Conservation (phyloP, 139 green algal genomes). For the Tetraselmis striata region DNA sequence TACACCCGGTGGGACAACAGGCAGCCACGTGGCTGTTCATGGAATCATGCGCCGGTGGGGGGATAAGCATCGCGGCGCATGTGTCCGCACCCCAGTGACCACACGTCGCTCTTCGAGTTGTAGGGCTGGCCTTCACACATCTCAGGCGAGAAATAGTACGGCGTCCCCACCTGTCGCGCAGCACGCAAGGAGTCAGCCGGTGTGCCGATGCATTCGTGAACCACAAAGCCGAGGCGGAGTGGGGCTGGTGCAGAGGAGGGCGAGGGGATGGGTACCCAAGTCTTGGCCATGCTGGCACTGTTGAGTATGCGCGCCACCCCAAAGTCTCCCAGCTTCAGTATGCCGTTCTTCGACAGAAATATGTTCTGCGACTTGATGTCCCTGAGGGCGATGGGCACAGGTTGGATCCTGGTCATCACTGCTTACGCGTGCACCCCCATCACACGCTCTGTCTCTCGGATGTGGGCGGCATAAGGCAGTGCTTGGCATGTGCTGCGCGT, state of each 20-base stretch:
- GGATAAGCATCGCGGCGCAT: too few relatives aligned
- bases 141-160: conserved; percentile 22
- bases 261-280: background rate
- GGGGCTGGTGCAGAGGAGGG: too few relatives aligned
- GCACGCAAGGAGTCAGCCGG: background rate
- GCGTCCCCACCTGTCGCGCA: conserved; percentile 26
- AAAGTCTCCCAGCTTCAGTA: conserved; percentile 63
- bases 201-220: too few relatives aligned
- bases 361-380: conserved; percentile 63
- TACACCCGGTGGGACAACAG: too few relatives aligned
- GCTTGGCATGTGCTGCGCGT: background rate
- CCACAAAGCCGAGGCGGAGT: too few relatives aligned
- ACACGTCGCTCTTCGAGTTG: conserved; percentile 19
- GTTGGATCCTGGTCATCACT: too few relatives aligned
- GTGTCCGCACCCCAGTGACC: conserved; percentile 18
- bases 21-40: too few relatives aligned
- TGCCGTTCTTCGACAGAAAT: conserved; percentile 26
- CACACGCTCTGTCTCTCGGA: too few relatives aligned
- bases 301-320: conserved; percentile 48
- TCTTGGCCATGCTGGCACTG: background rate
- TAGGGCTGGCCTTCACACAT: conserved; percentile 18
- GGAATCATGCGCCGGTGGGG: too few relatives aligned
- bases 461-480: too few relatives aligned
- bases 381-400: conserved; percentile 30
- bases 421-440: background rate